Evolutionary conservation across 202 grass and related monocot genomes (phyloP), one percentile per base, ranked within the genome.

Genomic region (Cymbopogon flexuosus): DNA sequence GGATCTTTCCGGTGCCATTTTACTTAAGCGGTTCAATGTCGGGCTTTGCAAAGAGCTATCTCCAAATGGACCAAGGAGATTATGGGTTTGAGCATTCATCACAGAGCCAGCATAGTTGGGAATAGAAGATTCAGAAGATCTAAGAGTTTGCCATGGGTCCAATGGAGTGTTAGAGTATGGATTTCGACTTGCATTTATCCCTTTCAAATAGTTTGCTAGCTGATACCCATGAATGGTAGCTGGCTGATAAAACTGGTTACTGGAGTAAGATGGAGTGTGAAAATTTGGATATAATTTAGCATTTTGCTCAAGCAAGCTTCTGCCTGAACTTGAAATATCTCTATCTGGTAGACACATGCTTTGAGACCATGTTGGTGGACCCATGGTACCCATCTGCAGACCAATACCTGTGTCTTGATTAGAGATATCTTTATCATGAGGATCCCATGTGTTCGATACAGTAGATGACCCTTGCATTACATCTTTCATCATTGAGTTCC

Each of bases 161-260:
- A 79, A 61, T 66, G 76, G 30, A 54, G 80, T 79, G 63, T 72
- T 86, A 19, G 81, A 87, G 52, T 46, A 52, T 7, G 75, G 68
- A 49, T 42, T 70, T 68, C 75, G 81, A 68, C 66, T 78, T 49
- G 85, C 65, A 80, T 75, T 75, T 5, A 89, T 72, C 40, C 66
- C 70, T 89, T 90, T 90, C 27, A 93, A 84, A 79, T 83, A 89
- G n/a, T 76, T 83, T 72, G 85, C 65, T 21, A 84, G 76, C 47
- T 86, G 94, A 81, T 90, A 92, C 6, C 91, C 94, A 88, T 94
- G 94, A 71, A 94, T 81, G 8, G 91, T 97, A 6, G 85, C 88
- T 30, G 86, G 91, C 31, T 90, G 91, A 64, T 79, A 87, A 21
- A 84, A 81, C 57, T 79, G 83, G 65, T 62, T 84, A 51, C 62